Conservation (phyloP, 2,329 filamentous ascomycete genomes). For the Botrytis fragariae region DNA sequence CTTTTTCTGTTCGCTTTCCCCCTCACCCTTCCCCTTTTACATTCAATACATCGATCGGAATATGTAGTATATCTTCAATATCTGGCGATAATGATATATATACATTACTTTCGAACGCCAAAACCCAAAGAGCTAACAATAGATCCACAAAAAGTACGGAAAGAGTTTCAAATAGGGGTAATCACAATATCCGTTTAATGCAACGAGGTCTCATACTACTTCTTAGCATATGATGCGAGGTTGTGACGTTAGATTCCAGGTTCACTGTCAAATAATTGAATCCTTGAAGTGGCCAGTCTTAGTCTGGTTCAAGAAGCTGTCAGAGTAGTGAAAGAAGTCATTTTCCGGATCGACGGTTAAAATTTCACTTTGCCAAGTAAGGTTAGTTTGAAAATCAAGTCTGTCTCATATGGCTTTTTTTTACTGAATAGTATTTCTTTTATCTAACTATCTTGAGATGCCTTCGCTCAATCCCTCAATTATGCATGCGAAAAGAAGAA, state of each 20-base stretch:
- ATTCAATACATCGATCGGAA: no score
- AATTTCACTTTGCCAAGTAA: neutral
- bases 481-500: neutral
- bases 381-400: neutral
- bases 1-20: neutral
- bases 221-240: neutral
- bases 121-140: no score
- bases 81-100: no score
- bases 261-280: neutral
- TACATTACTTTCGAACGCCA: no score
- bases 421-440: neutral
- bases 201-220: neutral
- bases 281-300: rapidly evolving
- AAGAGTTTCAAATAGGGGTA: no score
- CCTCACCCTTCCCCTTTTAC: no score
- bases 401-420: neutral
- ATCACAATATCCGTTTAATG: neutral
- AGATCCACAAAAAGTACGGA: no score
- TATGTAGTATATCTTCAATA: no score
- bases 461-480: neutral
- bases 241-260: neutral
- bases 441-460: no score
- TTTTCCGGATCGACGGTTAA: neutral
- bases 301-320: neutral
- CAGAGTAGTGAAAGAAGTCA: no score